Evolutionary conservation across 345 rosid genomes (phyloP), one percentile per base, ranked within the genome.

Genomic region (Populus tremula): DNA sequence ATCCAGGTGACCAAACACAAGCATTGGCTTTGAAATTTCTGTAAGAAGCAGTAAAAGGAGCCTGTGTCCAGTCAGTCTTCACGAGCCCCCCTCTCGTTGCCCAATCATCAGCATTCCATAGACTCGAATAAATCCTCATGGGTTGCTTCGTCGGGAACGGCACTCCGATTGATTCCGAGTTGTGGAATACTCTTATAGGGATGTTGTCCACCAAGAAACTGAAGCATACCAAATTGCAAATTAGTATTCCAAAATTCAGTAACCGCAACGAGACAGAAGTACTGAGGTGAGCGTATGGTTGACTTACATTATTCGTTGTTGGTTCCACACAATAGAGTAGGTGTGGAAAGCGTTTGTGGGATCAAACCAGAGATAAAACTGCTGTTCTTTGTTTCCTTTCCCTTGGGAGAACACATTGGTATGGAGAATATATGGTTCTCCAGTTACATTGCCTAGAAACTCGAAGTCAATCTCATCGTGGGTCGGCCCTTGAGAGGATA

Each of bases 391-490:
- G n/a, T 41, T 18, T 0, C 76, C 76, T 73, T 73, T 62, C 8
- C 69, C 76, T 17, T 74, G 69, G 38, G 33, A 31, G 56, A 61
- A 74, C 39, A 74, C 77, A 33, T 41, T 74, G 35, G 77, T 74
- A 47, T 74, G 77, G 33, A 74, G n/a, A 74, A 17, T 20, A 25
- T 74, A 74, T 74, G 77, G 77, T 9, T 74, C 69, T 63, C 77
- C 77, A 12, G 77, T 53, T n/a, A 16, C 23, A 54, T 74, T 74
- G 29, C 69, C 77, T 47, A 74, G 2, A 27, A 74, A 74, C 68
- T 74, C 77, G 36, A 74, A 74, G 68, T 74, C 77, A 9, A 74
- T 74, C 68, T 73, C 77, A 18, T 74, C 77, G 38, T 74, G 77
- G n/a, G 61, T 41, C 20, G 59, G 41, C 45, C 77, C 77, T 18